These are phyloP conservation scores for Globisporangium ultimum DNA, from an alignment of 352 stramenopile genomes.

Conservation along the genomic window DNA sequence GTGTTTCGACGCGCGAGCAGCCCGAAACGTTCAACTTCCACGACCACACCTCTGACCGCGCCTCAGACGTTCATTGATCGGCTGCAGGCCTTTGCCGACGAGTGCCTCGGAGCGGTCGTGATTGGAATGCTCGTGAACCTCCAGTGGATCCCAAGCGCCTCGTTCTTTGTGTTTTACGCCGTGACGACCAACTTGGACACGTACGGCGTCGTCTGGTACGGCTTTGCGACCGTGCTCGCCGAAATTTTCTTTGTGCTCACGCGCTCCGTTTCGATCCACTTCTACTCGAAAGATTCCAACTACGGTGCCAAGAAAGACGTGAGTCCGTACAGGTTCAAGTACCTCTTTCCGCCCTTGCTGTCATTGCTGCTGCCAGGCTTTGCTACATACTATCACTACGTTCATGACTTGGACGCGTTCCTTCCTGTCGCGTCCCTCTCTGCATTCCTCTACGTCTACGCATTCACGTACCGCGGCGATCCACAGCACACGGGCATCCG, in stretches of 20 bases:
- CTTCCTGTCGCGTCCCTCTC: constrained; percentile 41
- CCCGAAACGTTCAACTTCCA: background rate
- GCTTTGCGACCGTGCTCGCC: constrained; percentile 23
- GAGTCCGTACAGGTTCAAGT: constrained; percentile 54
- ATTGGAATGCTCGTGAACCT: constrained; percentile 56
- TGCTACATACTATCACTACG: constrained; percentile 49
- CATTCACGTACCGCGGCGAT: constrained; percentile 61
- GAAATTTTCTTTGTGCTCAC: constrained; percentile 61
- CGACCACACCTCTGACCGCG: constrained; percentile 3
- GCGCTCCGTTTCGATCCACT: constrained; percentile 48
- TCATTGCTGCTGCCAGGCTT: constrained; percentile 37
- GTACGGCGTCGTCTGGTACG: constrained; percentile 39
- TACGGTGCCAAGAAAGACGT: constrained; percentile 43
- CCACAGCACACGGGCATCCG: constrained; percentile 61
- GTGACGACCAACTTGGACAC: constrained; percentile 37
- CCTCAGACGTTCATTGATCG: constrained; percentile 22
- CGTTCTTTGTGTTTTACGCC: constrained; percentile 53
- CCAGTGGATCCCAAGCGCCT: constrained; percentile 53
- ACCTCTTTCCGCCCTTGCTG: constrained; percentile 38
- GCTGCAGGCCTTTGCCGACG: constrained; percentile 43
- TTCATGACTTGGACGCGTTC: constrained; percentile 38
- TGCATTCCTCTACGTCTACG: constrained; percentile 59
- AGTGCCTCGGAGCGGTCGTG: constrained; percentile 49
- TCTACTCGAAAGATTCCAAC: constrained; percentile 58
- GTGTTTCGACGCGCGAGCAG: constrained; percentile 37